Conservation (phyloP, 2,329 filamentous ascomycete species). For the Seiridium unicorne region DNA sequence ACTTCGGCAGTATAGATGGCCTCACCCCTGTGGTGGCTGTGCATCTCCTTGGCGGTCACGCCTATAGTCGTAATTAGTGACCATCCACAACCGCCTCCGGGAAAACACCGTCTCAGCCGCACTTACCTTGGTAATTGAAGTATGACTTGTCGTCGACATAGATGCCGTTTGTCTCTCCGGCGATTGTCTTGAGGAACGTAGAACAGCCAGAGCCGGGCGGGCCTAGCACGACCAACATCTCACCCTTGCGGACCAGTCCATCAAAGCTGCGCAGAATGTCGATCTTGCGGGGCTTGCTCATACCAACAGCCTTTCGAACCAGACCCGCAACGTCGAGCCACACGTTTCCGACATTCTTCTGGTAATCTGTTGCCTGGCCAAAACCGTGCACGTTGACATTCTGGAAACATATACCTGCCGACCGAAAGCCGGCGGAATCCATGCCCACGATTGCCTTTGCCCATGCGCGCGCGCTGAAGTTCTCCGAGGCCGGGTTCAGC, state of each 20-base stretch:
- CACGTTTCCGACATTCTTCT: slow-evolving; percentile 64
- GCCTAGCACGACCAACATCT: slow-evolving; percentile 55
- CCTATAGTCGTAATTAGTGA: slow-evolving; percentile 28
- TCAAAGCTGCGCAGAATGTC: slow-evolving; percentile 49
- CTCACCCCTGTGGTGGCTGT: slow-evolving; percentile 73
- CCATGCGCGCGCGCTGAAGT: slow-evolving; percentile 58
- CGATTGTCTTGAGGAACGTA: slow-evolving; percentile 78
- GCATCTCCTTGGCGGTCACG: slow-evolving; percentile 69
- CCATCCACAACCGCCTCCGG: too few species aligned
- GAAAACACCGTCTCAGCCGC: too few species aligned
- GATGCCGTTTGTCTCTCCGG: slow-evolving; percentile 78
- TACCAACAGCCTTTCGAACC: slow-evolving; percentile 48
- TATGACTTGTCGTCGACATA: slow-evolving; percentile 65
- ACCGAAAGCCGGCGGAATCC: slow-evolving; percentile 56
- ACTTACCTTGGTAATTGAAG: slow-evolving; percentile 74
- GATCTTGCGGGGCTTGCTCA: slow-evolving; percentile 36
- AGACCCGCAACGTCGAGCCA: slow-evolving; percentile 48
- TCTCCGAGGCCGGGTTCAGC: slow-evolving; percentile 50
- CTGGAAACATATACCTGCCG: slow-evolving; percentile 63
- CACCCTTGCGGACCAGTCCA: slow-evolving; percentile 48
- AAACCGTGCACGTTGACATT: slow-evolving; percentile 69
- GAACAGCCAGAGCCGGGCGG: slow-evolving; percentile 69
- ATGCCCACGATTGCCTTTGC: slow-evolving; percentile 57
- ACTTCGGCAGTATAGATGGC: slow-evolving; percentile 83
- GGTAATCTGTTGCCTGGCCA: slow-evolving; percentile 67